Conservation (phyloP, 768 basidiomycete genomes). For the Mycena indigotica region DNA sequence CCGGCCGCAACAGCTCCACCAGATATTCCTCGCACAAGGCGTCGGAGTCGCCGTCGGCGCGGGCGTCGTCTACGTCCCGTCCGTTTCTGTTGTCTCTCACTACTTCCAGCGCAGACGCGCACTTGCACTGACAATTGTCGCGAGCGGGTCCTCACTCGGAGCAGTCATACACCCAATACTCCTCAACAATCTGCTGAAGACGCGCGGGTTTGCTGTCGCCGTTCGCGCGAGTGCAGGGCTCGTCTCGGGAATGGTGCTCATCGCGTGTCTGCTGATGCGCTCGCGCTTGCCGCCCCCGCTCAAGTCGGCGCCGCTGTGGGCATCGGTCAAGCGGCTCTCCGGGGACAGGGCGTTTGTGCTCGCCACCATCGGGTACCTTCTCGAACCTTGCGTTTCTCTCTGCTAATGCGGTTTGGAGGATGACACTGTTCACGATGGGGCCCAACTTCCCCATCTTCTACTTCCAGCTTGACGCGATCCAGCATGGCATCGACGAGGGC, state of each 20-base stretch:
- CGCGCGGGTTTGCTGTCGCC: conserved; percentile 54
- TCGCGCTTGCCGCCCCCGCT: conserved; percentile 34
- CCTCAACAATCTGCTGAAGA: conserved; percentile 55
- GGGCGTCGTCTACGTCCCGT: conserved; percentile 47
- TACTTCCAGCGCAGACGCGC: conserved; percentile 42
- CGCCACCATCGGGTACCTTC: conserved; percentile 22
- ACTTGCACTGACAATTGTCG: conserved; percentile 47
- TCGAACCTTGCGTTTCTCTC: neutral
- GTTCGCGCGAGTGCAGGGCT: conserved; percentile 53
- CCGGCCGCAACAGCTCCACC: conserved; percentile 41
- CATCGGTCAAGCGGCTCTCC: conserved; percentile 13
- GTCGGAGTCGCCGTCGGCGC: conserved; percentile 45
- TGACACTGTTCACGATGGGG: conserved; percentile 27
- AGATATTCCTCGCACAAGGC: conserved; percentile 48
- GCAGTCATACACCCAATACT: conserved; percentile 65
- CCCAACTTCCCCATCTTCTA: conserved; percentile 43
- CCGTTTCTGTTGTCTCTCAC: conserved; percentile 46
- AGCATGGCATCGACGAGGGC: conserved; percentile 32
- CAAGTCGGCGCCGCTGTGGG: neutral
- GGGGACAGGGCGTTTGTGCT: conserved; percentile 26
- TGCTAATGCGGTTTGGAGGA: conserved; percentile 4
- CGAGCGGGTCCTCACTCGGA: conserved; percentile 57
- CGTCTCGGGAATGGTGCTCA: conserved; percentile 37
- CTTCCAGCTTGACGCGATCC: conserved; percentile 39
- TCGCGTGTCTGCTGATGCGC: conserved; percentile 40